Base-by-base conservation (phyloP, 2,329 filamentous ascomycete genomes). In the Colletotrichum sp. region DNA sequence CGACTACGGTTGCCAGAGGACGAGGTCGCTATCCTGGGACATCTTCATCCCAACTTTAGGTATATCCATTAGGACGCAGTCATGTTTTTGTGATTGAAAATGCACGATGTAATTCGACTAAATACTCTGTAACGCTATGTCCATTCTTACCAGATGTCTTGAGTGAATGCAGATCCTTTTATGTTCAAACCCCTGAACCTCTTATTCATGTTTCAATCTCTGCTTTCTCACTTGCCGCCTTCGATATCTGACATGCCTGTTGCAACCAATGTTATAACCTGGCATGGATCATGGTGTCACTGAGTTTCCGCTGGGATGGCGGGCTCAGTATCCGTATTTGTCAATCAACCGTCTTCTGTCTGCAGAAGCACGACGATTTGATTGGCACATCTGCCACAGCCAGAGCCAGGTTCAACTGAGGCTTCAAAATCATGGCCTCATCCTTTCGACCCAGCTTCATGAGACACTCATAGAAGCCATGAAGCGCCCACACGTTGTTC, bases 401-500 rank as follows among this genome's bases (percentile, higher is more conserved):
- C 77, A 88, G 78, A 2, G 91, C 90, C 72, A 88, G 77, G 75
- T 86, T 86, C 78, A 94, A 80, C 81, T 90, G 88, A 77, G 87
- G 80, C 72, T 81, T 79, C 18, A 82, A 71, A 24, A 82, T 80
- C 15, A 79, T 77, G 3, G 88, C 88, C 73, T 89, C 87, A 0
- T 79, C 80, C 2, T 8, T 63, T n/a, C 87, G 84, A 0, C 90
- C 91, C 16, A 94, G 81, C 76, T 86, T 90, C 5, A 88, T 78
- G 65, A 95, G 81, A 80, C 94, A 95, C 83, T 96, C 94, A 78
- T 95, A 89, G 78, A 92, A 94, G 0, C 94, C 94, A 79, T 95
- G 93, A 77, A 96, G 82, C 6, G 93, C 90, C 94, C 94, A 96
- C 0, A 96, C 91, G 78, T 96, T 96, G 65, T 93, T 93, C 8